A percentile compares a stretch with the other conserved stretches of the same genome.
phyloP scores from a whole-genome alignment of 164 flowering plant species.

The Buxus sempervirens region DNA sequence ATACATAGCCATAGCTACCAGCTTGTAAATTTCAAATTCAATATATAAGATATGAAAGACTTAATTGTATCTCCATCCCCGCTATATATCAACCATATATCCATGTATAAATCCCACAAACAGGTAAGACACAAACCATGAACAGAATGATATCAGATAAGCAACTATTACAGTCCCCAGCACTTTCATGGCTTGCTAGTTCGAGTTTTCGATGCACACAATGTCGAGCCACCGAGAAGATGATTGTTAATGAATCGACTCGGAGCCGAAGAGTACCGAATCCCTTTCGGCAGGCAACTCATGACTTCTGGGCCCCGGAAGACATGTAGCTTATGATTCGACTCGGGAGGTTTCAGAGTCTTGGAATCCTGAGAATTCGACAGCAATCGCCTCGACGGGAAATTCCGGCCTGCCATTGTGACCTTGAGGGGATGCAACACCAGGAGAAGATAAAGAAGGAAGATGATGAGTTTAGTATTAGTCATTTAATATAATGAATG shows the following conservation, averaged over 20 bases:
- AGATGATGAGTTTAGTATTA: neutral
- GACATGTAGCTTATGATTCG: slow-evolving; percentile 16
- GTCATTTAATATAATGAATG: no score
- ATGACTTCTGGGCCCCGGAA: slow-evolving; percentile 31
- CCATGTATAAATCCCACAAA: no score
- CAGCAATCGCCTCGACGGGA: slow-evolving; percentile 4
- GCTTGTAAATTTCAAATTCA: no score
- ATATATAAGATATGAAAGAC: no score
- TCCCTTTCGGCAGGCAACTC: slow-evolving; percentile 68
- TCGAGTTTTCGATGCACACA: slow-evolving; percentile 17
- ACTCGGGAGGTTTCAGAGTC: slow-evolving; percentile 21
- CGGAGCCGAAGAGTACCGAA: slow-evolving; percentile 60
- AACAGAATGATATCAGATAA: no score
- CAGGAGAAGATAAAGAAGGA: slow-evolving; percentile 22
- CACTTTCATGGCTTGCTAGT: slow-evolving; percentile 15
- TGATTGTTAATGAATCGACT: slow-evolving; percentile 62
- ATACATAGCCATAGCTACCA: no score
- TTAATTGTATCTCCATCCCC: no score
- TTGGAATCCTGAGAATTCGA: slow-evolving; percentile 6
- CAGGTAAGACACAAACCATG: no score
- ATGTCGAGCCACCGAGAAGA: slow-evolving; percentile 29
- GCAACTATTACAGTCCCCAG: no score
- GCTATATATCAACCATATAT: no score
- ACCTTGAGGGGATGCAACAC: slow-evolving; percentile 10
- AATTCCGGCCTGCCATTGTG: slow-evolving; percentile 19